These are phyloP conservation scores for Picea abies DNA, from an alignment of 83 land plant genomes.

Conservation along the genomic window DNA sequence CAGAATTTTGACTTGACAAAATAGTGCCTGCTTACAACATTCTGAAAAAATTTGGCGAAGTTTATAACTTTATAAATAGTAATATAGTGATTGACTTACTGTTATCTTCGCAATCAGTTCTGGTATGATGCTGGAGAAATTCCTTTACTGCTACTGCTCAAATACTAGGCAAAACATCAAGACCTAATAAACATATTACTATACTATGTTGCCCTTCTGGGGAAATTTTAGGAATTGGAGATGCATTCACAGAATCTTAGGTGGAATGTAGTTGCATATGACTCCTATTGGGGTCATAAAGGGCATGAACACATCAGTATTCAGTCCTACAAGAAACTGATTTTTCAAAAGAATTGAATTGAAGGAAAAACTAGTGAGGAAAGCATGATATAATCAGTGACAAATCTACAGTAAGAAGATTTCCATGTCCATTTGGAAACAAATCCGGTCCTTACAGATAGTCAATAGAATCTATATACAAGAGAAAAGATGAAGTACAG, in stretches of 20 bases:
- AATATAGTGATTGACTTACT: background rate
- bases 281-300: background rate
- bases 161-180: background rate
- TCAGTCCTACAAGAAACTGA: background rate
- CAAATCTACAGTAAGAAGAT: slow-evolving; percentile 1
- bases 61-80: background rate
- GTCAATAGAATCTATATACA: slow-evolving; percentile 18
- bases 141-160: background rate
- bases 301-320: background rate
- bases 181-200: background rate
- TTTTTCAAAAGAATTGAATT: background rate
- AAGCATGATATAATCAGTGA: background rate
- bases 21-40: background rate
- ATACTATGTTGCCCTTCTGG: background rate
- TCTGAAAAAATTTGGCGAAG: background rate
- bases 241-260: background rate
- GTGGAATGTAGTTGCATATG: background rate
- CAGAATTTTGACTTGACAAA: background rate
- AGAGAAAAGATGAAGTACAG: slow-evolving; percentile 6
- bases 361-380: no score
- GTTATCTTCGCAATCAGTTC: background rate
- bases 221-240: background rate
- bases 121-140: background rate
- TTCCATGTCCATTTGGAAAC: slow-evolving; percentile 3
- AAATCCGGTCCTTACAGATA: slow-evolving; percentile 1